Percentiles rank a stretch among this genome's conserved stretches.
phyloP scores from a whole-genome alignment of 169 alveolate genomes.

The Amoebophrya sp. region DNA sequence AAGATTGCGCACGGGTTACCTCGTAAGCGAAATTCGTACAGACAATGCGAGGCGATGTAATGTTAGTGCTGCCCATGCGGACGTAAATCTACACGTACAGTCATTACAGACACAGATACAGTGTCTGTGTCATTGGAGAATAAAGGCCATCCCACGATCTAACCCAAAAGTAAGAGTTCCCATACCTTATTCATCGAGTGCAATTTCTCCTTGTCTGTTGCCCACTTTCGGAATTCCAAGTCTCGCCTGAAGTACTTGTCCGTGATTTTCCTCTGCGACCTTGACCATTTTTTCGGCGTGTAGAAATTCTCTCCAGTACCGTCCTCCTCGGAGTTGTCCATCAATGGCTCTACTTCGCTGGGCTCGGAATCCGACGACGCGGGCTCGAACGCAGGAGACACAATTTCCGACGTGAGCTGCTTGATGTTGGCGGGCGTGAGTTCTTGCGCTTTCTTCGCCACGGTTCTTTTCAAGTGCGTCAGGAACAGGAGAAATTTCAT shows the following conservation, averaged over 20 bases:
- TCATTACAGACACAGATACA: too few relatives aligned
- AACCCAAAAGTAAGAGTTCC: too few relatives aligned
- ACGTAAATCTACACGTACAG: too few relatives aligned
- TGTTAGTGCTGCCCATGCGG: too few relatives aligned
- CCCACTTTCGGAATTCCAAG: neutral
- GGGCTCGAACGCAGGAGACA: neutral
- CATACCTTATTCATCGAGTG: neutral
- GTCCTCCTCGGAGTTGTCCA: too few relatives aligned
- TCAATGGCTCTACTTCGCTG: too few relatives aligned
- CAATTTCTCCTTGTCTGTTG: neutral
- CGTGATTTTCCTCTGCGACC: neutral
- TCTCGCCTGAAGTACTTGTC: neutral
- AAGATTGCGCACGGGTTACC: neutral
- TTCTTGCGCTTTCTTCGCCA: neutral
- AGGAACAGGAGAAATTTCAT: neutral
- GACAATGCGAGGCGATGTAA: too few relatives aligned
- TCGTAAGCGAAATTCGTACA: neutral
- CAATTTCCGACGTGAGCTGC: neutral
- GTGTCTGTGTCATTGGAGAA: too few relatives aligned
- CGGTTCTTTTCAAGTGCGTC: neutral
- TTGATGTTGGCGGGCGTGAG: neutral
- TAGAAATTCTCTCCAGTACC: too few relatives aligned
- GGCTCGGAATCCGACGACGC: neutral
- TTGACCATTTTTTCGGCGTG: too few relatives aligned
- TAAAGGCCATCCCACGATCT: too few relatives aligned